Evolutionary conservation across 2,329 filamentous ascomycete genomes (phyloP), one percentile per base, ranked within the genome.

Genomic region (Fusarium sp.): DNA sequence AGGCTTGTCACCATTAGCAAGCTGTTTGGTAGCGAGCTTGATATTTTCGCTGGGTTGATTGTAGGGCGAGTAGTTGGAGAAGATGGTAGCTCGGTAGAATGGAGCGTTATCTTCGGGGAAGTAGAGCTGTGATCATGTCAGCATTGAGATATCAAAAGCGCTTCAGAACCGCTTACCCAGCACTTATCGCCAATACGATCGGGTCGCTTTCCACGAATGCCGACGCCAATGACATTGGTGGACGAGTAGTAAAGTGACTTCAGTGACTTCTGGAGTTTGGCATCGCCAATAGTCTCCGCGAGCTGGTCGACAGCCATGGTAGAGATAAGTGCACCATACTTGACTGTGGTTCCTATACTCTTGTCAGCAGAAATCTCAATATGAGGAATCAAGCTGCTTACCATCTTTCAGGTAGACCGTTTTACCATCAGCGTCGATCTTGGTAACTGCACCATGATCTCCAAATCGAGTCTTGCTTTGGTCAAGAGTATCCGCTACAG

Each of bases 21-120:
- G 89, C 83, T 95, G 93, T 77, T 94, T 86, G 22, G 96, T 98
- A 28, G 95, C 90, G 61, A 99, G 91, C 88, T 97, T 96, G 81
- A 89, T 92, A 63, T 92, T 91, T 66, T 91, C 88, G 75, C 93
- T 87, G 26, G 96, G 96, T 87, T 98, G 96, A 88, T 99, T 99
- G 90, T 97, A 92, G 56, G 96, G 96, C 22, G 96, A 98, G 90
- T 99, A 99, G 90, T 99, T 99, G 85, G 96, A 98, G 91, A 99
- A 99, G 87, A 99, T 98, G 81, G 96, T 99, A 81, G 96, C 96
- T 78, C 96, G 94, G 89, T 99, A 99, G 90, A 99, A 99, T 81
- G 94, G 95, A 88, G 95, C 98, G 89, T 98, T 93, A 84, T 98
- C 93, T 85, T 99, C 96, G 71, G 96, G 96, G 91, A 98, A 99